These are phyloP conservation scores for Mucor saturninus DNA, from an alignment of 371 early-diverging fungal species.

Conservation along the genomic window DNA sequence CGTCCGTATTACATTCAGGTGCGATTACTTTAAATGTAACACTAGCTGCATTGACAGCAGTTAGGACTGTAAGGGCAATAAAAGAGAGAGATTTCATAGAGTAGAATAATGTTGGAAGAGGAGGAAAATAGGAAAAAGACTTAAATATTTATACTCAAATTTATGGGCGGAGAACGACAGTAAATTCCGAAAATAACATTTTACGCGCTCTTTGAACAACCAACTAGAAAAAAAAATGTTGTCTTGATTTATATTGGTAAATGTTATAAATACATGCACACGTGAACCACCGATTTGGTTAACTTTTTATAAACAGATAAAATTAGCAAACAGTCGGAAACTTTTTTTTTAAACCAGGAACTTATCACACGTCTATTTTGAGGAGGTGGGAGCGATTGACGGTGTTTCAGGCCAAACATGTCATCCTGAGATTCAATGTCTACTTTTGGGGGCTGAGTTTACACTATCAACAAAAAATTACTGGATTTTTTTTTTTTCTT, in stretches of 20 bases:
- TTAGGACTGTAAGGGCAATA: slow-evolving; percentile 24
- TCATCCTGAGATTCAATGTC: too few species aligned
- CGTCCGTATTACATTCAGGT: slow-evolving; percentile 40
- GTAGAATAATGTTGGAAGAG: slow-evolving; percentile 6
- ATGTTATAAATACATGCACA: neutral
- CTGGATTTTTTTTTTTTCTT: too few species aligned
- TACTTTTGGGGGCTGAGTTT: too few species aligned
- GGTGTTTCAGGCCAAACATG: too few species aligned
- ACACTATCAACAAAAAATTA: too few species aligned
- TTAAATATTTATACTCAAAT: slow-evolving; percentile 8
- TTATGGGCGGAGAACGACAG: neutral
- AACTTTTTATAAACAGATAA: too few species aligned
- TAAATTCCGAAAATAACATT: slow-evolving; percentile 4
- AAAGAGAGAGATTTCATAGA: slow-evolving; percentile 36
- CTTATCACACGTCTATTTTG: too few species aligned
- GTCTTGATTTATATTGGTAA: neutral
- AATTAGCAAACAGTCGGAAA: too few species aligned
- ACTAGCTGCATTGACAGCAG: slow-evolving; percentile 28
- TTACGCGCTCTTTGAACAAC: neutral
- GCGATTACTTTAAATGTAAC: slow-evolving; percentile 58
- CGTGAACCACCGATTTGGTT: too few species aligned
- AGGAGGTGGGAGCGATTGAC: too few species aligned
- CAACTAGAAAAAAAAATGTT: neutral
- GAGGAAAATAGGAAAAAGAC: slow-evolving; percentile 12
- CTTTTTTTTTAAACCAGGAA: too few species aligned